Base-by-base conservation (phyloP, 1,284 basidiomycete species). In the Malassezia psittaci region DNA sequence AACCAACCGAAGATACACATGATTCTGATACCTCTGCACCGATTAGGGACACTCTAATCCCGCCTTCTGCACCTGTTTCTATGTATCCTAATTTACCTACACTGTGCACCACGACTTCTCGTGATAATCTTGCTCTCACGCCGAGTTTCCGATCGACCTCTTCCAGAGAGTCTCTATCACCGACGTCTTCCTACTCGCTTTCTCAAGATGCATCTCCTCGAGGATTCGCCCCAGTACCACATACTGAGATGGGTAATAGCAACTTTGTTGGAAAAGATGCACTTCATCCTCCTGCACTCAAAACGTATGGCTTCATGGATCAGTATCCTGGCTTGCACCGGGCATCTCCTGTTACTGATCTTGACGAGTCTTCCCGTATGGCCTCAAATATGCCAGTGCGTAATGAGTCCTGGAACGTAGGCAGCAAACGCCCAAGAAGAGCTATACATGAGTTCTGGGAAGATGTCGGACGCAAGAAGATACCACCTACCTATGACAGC, bases 401-500 rank as follows among this genome's bases (percentile, higher is more conserved):
- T 5, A n/a, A 24, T 10, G 43, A 45, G 24, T 13, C 24, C 24
- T 45, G 43, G 43, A 45, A 47, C 8, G 13, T 19, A 11, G 61
- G 66, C 16, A 57, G 50, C 48, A 67, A 72, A 60, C 65, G 69
- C 9, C 55, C 59, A 24, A 63, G 69, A 50, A 60, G 64, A 46
- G 55, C 63, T 16, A 64, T 71, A 13, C 64, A 64, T 16, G 67
- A 66, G 46, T 68, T 73, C 48, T 63, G 69, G 34, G 64, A 62
- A 32, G 69, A 71, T 43, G 60, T 71, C 19, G 61, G 61, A 9
- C 59, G 62, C 43, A 71, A 69, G 59, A 61, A 59, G 52, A 55
- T 72, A 41, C 59, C 64, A 12, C 70, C 70, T 24, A 62, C 64
- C 47, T 73, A 73, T 60, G 66, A 71, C 49, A 46, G 59, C n/a